Evolutionary conservation across 2,329 filamentous ascomycete species (phyloP).

Genomic region (Cytospora paraplurivora): DNA sequence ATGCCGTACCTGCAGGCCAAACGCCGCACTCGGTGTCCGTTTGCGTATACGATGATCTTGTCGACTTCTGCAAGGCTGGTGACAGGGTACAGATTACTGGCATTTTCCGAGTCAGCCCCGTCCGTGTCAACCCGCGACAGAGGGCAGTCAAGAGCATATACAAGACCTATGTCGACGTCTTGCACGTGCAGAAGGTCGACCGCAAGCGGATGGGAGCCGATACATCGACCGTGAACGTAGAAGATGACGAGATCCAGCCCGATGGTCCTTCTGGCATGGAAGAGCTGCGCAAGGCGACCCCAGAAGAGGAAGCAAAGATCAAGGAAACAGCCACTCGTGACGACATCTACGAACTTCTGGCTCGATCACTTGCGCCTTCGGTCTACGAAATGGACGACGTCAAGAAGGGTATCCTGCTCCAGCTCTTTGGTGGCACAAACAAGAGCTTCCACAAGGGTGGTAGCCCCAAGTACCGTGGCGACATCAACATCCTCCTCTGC

Average conservation of each 20-base stretch:
- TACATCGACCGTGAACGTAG: constrained; percentile 81
- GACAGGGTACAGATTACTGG: constrained; percentile 94
- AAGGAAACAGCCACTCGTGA: constrained; percentile 74
- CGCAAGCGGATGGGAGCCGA: constrained; percentile 93
- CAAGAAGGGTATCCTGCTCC: constrained; percentile 96
- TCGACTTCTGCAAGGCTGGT: constrained; percentile 97
- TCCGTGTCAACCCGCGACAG: constrained; percentile 91
- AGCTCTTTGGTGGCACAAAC: constrained; percentile 96
- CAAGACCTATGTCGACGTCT: constrained; percentile 95
- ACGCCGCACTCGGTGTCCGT: constrained; percentile 96
- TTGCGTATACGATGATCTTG: constrained; percentile 94
- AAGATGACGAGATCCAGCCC: constrained; percentile 65
- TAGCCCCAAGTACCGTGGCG: constrained; percentile 91
- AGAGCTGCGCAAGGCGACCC: constrained; percentile 78
- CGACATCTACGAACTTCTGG: constrained; percentile 91
- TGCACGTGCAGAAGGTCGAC: constrained; percentile 96
- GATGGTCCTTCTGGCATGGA: constrained; percentile 68
- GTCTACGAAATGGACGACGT: constrained; percentile 98
- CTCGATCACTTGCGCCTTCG: constrained; percentile 88
- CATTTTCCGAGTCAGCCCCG: constrained; percentile 93
- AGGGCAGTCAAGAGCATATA: constrained; percentile 91
- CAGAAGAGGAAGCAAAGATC: constrained; percentile 90
- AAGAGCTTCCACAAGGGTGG: constrained; percentile 97
- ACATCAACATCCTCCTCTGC: constrained; percentile 95
- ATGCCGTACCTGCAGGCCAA: constrained; percentile 91